Evolutionary conservation across 2,329 filamentous ascomycete species (phyloP).

Genomic region (Xylariaceae sp.): DNA sequence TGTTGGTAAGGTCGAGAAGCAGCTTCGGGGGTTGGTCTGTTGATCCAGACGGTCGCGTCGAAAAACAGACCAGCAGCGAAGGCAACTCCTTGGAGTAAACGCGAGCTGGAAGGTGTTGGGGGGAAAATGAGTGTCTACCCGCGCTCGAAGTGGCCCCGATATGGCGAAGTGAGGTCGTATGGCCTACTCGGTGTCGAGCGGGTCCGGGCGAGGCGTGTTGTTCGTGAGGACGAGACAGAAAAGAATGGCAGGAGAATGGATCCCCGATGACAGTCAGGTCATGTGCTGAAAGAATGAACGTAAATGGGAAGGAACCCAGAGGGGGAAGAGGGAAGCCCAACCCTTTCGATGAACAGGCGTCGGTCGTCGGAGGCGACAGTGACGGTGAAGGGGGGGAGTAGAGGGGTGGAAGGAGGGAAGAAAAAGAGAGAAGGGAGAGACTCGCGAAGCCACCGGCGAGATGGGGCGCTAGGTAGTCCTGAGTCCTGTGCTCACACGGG

Average conservation of each 20-base stretch:
- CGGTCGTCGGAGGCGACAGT: constrained; percentile 9
- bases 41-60: too few relatives aligned
- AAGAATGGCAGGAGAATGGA: constrained; percentile 13
- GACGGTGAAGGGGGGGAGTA: constrained; percentile 3
- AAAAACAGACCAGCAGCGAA: too few relatives aligned
- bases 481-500: background rate
- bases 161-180: too few relatives aligned
- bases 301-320: constrained; percentile 15
- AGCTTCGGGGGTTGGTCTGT: too few relatives aligned
- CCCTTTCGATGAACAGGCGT: constrained; percentile 11
- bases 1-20: too few relatives aligned
- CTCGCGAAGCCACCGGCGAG: constrained; percentile 8
- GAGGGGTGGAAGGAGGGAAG: constrained; percentile 8
- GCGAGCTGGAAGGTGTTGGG: too few relatives aligned
- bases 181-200: too few relatives aligned
- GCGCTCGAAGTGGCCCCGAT: too few relatives aligned
- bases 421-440: constrained; percentile 11
- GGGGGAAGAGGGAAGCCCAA: constrained; percentile 12
- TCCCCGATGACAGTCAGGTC: constrained; percentile 17
- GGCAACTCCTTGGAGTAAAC: too few relatives aligned
- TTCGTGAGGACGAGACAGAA: background rate
- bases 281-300: constrained; percentile 19
- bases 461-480: constrained; percentile 2
- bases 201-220: too few relatives aligned
- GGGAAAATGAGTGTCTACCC: too few relatives aligned